Base-by-base conservation (phyloP, 1,139 yeast species). In the Lodderomyces metapsilosis region DNA sequence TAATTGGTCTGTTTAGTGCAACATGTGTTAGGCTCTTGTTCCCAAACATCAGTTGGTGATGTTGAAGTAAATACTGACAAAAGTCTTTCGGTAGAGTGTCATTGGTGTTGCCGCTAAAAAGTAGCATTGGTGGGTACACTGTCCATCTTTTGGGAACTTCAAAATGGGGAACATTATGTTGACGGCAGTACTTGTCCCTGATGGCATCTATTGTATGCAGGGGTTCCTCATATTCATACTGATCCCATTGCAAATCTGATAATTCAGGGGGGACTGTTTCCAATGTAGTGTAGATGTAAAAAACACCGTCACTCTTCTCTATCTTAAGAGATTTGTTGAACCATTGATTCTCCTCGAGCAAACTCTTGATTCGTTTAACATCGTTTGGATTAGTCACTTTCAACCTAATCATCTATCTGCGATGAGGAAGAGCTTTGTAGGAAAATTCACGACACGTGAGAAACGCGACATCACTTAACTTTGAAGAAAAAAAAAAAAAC, bases 1-100 rank as follows among this genome's bases (percentile, higher is more conserved):
- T 60, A 4, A 88, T 85, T 0, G 95, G 94, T 43, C 73, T 74
- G 52, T 87, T 87, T 9, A 80, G 62, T 0, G 95, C 95, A 5
- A 85, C 58, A 55, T 85, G 94, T 0, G 91, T 79, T 40, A 48
- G 38, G 12, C 37, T 44, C 11, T 40, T 33, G 8, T 41, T 37
- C 4, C 52, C 52, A 43, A 39, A 34, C 46, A 49, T 6, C 16
- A 15, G 39, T 40, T 23, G 40, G 42, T 13, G 53, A 49, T 43
- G 35, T n/a, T 27, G 5, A 34, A 67, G 46, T 12, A 71, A 42
- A 4, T 44, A 45, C 12, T 42, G 30, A 46, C 64, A 69, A 38
- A 70, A 64, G 4, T 40, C 45, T 1, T 47, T 47, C 11, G 47
- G 36, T 20, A 46, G 46, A 11, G 51, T 30, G 3, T 24, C 21